phyloP scores from a whole-genome alignment of 768 basidiomycete genomes.

The Agaricus blazei region DNA sequence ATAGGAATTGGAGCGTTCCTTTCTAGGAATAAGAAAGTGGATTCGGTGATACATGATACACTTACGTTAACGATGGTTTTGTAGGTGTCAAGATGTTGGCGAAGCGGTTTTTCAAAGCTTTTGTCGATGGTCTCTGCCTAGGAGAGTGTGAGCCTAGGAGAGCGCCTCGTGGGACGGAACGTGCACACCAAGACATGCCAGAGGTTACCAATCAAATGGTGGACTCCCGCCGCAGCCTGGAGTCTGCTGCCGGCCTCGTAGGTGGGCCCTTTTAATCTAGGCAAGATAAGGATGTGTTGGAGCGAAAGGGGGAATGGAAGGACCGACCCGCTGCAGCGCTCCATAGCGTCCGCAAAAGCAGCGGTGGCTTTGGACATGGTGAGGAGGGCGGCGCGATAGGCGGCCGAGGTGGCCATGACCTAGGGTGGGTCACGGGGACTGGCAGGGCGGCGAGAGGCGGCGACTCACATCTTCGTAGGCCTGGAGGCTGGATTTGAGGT shows the following conservation, averaged over 20 bases:
- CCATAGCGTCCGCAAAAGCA: slow-evolving; percentile 81
- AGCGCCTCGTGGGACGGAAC: slow-evolving; percentile 20
- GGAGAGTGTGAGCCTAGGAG: slow-evolving; percentile 1
- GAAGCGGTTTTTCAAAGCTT: slow-evolving; percentile 84
- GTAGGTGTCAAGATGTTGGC: slow-evolving; percentile 82
- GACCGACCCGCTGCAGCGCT: slow-evolving; percentile 74
- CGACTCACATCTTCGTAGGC: slow-evolving; percentile 73
- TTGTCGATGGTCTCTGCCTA: slow-evolving; percentile 84
- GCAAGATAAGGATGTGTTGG: slow-evolving; percentile 1
- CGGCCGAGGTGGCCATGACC: slow-evolving; percentile 72
- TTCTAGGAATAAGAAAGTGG: neutral
- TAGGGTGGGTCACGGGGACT: slow-evolving; percentile 20
- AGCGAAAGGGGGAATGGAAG: neutral
- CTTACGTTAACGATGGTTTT: slow-evolving; percentile 63
- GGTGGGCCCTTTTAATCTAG: slow-evolving; percentile 70
- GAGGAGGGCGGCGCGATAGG: slow-evolving; percentile 77
- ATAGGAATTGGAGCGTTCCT: slow-evolving; percentile 85
- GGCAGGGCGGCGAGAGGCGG: neutral
- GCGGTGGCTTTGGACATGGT: slow-evolving; percentile 82
- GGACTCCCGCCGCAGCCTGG: slow-evolving; percentile 83
- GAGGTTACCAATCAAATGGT: slow-evolving; percentile 89
- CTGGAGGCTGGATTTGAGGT: slow-evolving; percentile 73
- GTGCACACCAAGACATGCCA: slow-evolving; percentile 76
- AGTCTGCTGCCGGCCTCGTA: slow-evolving; percentile 80
- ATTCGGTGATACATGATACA: neutral